Base-by-base conservation (phyloP, 176 grass and related monocot genomes). In the Saccharum spontaneum region DNA sequence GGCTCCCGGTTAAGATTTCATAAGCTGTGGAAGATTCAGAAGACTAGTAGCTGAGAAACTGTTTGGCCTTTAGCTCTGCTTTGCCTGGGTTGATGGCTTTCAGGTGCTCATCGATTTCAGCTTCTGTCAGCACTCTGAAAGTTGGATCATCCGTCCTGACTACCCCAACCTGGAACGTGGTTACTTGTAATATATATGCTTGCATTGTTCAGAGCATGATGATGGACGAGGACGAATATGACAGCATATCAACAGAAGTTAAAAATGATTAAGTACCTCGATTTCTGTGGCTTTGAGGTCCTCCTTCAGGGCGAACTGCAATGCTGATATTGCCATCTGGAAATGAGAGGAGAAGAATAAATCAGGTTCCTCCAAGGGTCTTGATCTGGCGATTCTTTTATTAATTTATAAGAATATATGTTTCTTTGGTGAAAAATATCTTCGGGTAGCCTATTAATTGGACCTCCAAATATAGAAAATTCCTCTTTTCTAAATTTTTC, bases 271-370 rank as follows among this genome's bases (percentile, higher is more conserved):
- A 69, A 60, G 41, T 76, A 80, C 87, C 82, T 85, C 87, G 8
- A 75, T 17, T 33, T 85, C 63, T 17, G 36, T 44, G 77, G 31
- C 62, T 62, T 69, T 44, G 39, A 22, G 26, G 45, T 85, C 49
- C 30, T 1, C 37, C 70, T 70, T 5, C 50, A 81, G 11, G 22
- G 66, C 70, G 8, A 76, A 54, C 59, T 52, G 28, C 62, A 89
- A 39, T 75, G 87, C 87, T 30, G 44, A 69, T 30, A 80, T 15
- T 24, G 80, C 49, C 76, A 89, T 80, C 77, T 85, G 77, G 38
- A 80, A 89, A 81, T 28, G 23, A 49, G 17, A 57, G 23, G 36
- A 48, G 28, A 3, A 75, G 79, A 22, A 59, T 24, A 31, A 64
- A 80, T 75, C 12, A 60, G 4, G 28, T 79, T 24, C 28, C 28